Percentiles rank a stretch among this genome's conserved stretches.
Evolutionary conservation across 306 rosid species (phyloP).

Genomic region (Acacia crassicarpa): DNA sequence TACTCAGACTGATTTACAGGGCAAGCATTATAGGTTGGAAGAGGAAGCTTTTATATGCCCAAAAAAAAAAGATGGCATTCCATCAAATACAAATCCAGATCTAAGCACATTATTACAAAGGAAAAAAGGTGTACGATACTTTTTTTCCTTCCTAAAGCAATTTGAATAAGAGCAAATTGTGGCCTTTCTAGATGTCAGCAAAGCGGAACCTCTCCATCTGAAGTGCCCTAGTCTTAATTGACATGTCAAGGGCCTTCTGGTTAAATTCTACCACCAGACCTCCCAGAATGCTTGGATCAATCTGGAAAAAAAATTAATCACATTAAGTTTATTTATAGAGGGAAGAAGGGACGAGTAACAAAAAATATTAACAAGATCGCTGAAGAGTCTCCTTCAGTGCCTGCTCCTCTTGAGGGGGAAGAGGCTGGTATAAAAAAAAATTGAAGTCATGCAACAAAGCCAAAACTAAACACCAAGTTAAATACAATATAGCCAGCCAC

Average conservation of each 20-base stretch:
- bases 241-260: slow-evolving; percentile 89
- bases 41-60: slow-evolving; percentile 65
- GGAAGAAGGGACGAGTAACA: background rate
- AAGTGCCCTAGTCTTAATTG: slow-evolving; percentile 77
- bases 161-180: slow-evolving; percentile 29
- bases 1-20: slow-evolving; percentile 2
- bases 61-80: slow-evolving; percentile 53
- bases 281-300: slow-evolving; percentile 85
- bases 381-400: slow-evolving; percentile 84
- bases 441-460: background rate
- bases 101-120: slow-evolving; percentile 33
- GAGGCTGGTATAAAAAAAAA: slow-evolving; percentile 52
- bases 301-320: slow-evolving; percentile 43
- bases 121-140: slow-evolving; percentile 31
- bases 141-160: slow-evolving; percentile 21
- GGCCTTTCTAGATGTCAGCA: slow-evolving; percentile 48
- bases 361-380: slow-evolving; percentile 33
- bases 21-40: slow-evolving; percentile 27
- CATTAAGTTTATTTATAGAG: background rate
- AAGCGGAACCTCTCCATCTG: slow-evolving; percentile 90
- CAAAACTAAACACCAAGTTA: background rate
- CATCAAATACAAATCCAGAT: slow-evolving; percentile 42
- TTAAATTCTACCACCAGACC: slow-evolving; percentile 82
- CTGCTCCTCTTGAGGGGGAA: slow-evolving; percentile 87
- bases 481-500: slow-evolving; percentile 1